Evolutionary conservation across 2,329 filamentous ascomycete genomes (phyloP).

Genomic region (Pestalotiopsis sp.): DNA sequence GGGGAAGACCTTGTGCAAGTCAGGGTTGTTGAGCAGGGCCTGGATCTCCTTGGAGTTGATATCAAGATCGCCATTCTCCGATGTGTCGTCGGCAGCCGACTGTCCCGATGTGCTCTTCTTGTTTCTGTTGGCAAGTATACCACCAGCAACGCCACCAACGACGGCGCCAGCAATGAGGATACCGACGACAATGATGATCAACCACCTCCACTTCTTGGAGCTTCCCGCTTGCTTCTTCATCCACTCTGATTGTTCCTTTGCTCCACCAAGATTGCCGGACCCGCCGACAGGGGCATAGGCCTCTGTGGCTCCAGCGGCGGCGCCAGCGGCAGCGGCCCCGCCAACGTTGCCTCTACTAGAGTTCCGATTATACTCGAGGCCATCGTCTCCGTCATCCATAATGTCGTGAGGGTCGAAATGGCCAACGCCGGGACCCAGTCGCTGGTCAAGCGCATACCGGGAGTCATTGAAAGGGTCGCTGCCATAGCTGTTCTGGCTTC

Average conservation of each 20-base stretch:
- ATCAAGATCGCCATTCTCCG: constrained; percentile 69
- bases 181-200: constrained; percentile 65
- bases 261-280: constrained; percentile 28
- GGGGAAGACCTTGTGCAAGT: constrained; percentile 91
- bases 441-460: constrained; percentile 46
- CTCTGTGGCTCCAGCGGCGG: constrained; percentile 43
- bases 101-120: constrained; percentile 40
- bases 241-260: constrained; percentile 71
- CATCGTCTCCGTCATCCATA: constrained; percentile 86
- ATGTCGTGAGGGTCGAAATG: constrained; percentile 79
- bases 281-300: constrained; percentile 15
- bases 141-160: constrained; percentile 68
- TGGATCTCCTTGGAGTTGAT: constrained; percentile 81
- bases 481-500: constrained; percentile 54
- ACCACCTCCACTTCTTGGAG: constrained; percentile 70
- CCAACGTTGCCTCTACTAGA: constrained; percentile 43
- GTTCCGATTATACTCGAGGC: constrained; percentile 62
- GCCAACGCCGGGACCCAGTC: constrained; percentile 54
- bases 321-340: constrained; percentile 49
- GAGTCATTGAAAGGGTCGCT: constrained; percentile 69
- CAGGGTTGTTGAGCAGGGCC: constrained; percentile 74
- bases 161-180: constrained; percentile 72
- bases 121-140: constrained; percentile 43
- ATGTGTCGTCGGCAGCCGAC: constrained; percentile 61
- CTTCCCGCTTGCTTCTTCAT: constrained; percentile 58